These are phyloP conservation scores for Glaciozyma martinii DNA, from an alignment of 768 basidiomycete genomes.

Conservation along the genomic window DNA sequence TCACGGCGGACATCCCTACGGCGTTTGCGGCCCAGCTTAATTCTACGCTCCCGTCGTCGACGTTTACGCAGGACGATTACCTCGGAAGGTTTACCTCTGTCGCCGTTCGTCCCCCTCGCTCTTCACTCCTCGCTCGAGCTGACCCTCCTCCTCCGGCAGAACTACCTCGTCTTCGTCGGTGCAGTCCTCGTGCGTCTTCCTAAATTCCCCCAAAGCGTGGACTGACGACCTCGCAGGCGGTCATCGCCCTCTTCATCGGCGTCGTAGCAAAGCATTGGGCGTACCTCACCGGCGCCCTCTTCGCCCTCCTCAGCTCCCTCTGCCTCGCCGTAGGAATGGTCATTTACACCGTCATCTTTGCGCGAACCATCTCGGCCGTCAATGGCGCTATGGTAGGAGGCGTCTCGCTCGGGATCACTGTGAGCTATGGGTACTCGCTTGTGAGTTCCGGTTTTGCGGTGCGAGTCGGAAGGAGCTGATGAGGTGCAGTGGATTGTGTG, in stretches of 20 bases:
- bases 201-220: not conserved
- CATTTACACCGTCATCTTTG: conserved; percentile 19
- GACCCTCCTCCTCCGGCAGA: not conserved
- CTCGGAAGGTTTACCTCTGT: not conserved
- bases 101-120: conserved; percentile 3
- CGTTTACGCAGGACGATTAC: conserved; percentile 13
- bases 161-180: not conserved
- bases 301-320: conserved; percentile 12
- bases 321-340: conserved; percentile 11
- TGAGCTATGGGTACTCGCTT: conserved; percentile 18
- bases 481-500: not conserved
- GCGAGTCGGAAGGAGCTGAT: not conserved
- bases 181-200: conserved; percentile 8
- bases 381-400: conserved; percentile 7
- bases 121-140: not conserved
- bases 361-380: conserved; percentile 17
- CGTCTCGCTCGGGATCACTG: conserved; percentile 10
- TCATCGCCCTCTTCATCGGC: conserved; percentile 12
- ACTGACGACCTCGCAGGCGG: conserved; percentile 8
- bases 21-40: conserved; percentile 8
- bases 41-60: conserved; percentile 9
- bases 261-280: conserved; percentile 16
- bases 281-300: conserved; percentile 11
- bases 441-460: not conserved
- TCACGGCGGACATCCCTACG: conserved; percentile 10